These are phyloP conservation scores for Taiozyma sp. DNA, from an alignment of 1,139 yeast species.

Conservation along the genomic window DNA sequence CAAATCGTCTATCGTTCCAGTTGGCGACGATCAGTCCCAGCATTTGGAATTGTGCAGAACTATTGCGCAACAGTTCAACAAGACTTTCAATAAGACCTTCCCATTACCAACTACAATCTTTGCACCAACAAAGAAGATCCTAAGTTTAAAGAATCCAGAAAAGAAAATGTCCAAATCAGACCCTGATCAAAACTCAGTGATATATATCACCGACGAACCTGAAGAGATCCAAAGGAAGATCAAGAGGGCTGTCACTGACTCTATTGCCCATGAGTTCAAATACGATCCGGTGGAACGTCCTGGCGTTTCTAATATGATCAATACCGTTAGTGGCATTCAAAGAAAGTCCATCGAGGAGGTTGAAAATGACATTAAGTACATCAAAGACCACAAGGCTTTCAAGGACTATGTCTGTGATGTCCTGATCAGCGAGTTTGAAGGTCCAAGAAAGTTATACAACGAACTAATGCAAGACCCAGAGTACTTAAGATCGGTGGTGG, in stretches of 20 bases:
- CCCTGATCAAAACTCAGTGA: constrained; percentile 57
- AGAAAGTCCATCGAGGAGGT: constrained; percentile 43
- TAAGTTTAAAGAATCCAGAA: constrained; percentile 65
- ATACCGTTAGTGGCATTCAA: constrained; percentile 67
- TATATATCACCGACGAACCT: constrained; percentile 71
- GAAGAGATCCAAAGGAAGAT: constrained; percentile 60
- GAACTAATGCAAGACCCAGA: constrained; percentile 48
- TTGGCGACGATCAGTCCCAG: constrained; percentile 93
- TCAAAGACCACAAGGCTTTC: constrained; percentile 57
- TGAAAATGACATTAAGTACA: constrained; percentile 30
- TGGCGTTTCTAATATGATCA: constrained; percentile 79
- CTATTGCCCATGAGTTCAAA: constrained; percentile 61
- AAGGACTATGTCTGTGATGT: constrained; percentile 67
- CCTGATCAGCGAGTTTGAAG: constrained; percentile 53
- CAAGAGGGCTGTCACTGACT: constrained; percentile 79
- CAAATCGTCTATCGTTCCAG: constrained; percentile 88
- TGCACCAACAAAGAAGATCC: constrained; percentile 76
- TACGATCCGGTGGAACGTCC: constrained; percentile 78
- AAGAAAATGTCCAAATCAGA: constrained; percentile 97
- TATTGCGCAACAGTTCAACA: constrained; percentile 69
- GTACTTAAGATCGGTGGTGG: constrained; percentile 49
- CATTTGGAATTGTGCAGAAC: constrained; percentile 84
- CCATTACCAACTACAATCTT: constrained; percentile 71
- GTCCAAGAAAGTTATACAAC: constrained; percentile 51
- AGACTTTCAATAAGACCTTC: constrained; percentile 42